Conservation (phyloP, 2,329 filamentous ascomycete genomes). For the Waltergamsia citrina region DNA sequence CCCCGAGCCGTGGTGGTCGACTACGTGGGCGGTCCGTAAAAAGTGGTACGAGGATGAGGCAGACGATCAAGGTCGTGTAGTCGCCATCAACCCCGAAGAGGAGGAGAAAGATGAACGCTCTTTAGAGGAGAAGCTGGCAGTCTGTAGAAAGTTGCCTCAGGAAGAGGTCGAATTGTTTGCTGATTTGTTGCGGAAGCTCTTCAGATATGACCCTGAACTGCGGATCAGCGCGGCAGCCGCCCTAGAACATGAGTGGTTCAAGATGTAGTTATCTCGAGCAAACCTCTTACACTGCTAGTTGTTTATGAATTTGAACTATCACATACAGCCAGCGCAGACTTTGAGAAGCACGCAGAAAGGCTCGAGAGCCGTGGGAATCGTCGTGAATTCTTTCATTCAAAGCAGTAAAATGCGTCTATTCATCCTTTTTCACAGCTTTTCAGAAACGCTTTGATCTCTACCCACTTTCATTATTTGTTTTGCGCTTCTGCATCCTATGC, state of each 20-base stretch:
- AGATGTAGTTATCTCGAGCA: no score
- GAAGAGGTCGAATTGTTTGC: slow-evolving; percentile 13
- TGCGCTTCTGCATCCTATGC: no score
- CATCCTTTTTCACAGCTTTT: no score
- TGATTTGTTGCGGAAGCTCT: slow-evolving; percentile 13
- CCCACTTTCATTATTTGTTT: no score
- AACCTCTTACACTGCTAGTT: no score
- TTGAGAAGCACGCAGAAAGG: no score
- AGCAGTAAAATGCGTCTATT: no score
- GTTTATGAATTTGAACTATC: no score
- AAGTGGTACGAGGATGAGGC: slow-evolving; percentile 12
- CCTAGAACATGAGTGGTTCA: slow-evolving; percentile 14
- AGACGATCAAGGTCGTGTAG: slow-evolving; percentile 6
- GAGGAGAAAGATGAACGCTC: neutral
- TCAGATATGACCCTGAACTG: slow-evolving; percentile 9
- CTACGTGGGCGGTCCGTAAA: slow-evolving; percentile 13
- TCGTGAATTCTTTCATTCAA: no score
- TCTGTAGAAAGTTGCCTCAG: slow-evolving; percentile 4
- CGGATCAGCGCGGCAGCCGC: slow-evolving; percentile 8
- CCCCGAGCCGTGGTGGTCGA: slow-evolving; percentile 18
- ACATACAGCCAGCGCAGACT: no score
- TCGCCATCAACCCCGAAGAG: slow-evolving; percentile 3
- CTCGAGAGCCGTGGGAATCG: no score
- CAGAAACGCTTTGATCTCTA: no score
- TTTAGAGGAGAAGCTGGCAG: neutral